These are phyloP conservation scores for Candida hungchunana DNA, from an alignment of 805 yeast species.

Conservation along the genomic window DNA sequence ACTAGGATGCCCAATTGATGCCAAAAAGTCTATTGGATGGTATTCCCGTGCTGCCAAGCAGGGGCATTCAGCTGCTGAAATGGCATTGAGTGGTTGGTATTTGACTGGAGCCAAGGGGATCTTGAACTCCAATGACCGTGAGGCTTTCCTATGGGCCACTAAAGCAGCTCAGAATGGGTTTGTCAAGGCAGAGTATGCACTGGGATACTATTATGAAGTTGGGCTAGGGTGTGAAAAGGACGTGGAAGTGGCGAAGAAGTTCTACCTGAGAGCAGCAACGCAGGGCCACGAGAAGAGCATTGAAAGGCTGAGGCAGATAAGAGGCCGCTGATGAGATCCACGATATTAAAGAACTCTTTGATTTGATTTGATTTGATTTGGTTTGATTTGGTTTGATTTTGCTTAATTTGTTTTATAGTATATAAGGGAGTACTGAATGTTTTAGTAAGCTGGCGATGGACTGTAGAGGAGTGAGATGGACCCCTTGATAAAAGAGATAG, in stretches of 20 bases:
- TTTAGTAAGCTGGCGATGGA: too few relatives aligned
- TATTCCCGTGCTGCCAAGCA: slow-evolving; percentile 58
- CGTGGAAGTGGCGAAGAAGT: slow-evolving; percentile 39
- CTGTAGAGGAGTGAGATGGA: too few relatives aligned
- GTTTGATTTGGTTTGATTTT: too few relatives aligned
- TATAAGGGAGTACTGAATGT: too few relatives aligned
- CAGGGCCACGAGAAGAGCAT: slow-evolving; percentile 58
- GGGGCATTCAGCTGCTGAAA: slow-evolving; percentile 63
- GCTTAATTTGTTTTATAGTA: too few relatives aligned
- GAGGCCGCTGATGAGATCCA: too few relatives aligned
- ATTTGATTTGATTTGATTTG: too few relatives aligned
- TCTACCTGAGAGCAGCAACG: slow-evolving; percentile 57
- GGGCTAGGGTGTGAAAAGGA: slow-evolving; percentile 54
- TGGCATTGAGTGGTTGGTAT: slow-evolving; percentile 76
- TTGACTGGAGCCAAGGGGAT: slow-evolving; percentile 61
- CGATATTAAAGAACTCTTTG: too few relatives aligned
- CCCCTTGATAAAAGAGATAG: too few relatives aligned
- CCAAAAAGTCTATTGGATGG: slow-evolving; percentile 66
- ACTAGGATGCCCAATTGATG: slow-evolving; percentile 45
- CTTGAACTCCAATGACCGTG: slow-evolving; percentile 50
- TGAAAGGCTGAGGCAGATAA: slow-evolving; percentile 17
- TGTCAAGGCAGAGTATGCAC: slow-evolving; percentile 61
- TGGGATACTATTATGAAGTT: slow-evolving; percentile 63
- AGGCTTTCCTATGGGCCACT: slow-evolving; percentile 65
- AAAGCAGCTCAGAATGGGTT: slow-evolving; percentile 58